Conservation (phyloP, 331 rosid genomes). For the Acacia pycnantha region DNA sequence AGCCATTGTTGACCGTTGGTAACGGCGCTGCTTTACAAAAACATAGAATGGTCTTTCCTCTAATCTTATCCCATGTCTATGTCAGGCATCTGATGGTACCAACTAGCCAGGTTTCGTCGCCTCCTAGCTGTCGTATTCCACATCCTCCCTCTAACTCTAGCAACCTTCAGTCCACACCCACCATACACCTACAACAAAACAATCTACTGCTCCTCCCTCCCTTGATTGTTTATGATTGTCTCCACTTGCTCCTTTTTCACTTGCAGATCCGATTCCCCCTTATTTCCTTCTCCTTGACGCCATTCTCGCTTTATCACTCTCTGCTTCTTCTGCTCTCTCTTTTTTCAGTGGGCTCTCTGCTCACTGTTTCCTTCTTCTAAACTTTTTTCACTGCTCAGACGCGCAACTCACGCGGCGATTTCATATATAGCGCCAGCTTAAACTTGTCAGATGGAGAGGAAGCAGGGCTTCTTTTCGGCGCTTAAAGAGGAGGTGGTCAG, state of each 20-base stretch:
- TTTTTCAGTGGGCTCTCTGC: background rate
- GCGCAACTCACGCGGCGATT: background rate
- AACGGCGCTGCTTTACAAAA: constrained; percentile 21
- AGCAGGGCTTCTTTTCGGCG: constrained; percentile 88
- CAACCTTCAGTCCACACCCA: background rate
- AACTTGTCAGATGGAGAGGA: constrained; percentile 69
- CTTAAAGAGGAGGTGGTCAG: constrained; percentile 84
- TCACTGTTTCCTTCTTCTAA: background rate
- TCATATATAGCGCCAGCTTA: background rate
- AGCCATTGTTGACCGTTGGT: constrained; percentile 40
- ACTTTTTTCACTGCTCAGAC: background rate
- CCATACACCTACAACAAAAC: background rate
- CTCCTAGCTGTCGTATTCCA: background rate
- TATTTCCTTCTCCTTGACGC: background rate
- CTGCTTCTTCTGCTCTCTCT: background rate
- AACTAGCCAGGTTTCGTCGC: constrained; percentile 18
- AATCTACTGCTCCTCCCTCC: background rate
- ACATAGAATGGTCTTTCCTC: background rate
- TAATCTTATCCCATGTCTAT: background rate
- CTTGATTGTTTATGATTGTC: background rate
- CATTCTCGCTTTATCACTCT: background rate
- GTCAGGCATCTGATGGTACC: constrained; percentile 1
- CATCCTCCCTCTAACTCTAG: background rate
- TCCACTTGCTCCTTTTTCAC: background rate
- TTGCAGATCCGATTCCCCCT: background rate